Conservation (phyloP, 192 early-diverging fungal species). For the Coemansia sp. region DNA sequence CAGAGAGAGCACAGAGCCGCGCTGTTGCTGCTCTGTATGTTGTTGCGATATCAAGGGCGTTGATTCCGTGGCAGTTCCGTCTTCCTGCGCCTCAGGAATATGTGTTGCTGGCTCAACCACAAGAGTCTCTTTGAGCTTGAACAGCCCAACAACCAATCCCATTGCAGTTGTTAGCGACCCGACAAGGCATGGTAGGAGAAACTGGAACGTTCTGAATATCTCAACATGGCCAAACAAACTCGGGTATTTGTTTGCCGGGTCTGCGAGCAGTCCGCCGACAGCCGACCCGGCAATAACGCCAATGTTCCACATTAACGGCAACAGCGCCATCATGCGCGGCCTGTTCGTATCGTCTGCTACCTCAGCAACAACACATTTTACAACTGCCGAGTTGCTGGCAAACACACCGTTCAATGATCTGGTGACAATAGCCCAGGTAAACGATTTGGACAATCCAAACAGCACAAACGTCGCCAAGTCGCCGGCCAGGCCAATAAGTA, state of each 20-base stretch:
- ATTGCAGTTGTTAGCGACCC: slow-evolving; percentile 59
- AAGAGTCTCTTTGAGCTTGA: slow-evolving; percentile 59
- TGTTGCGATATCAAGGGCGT: slow-evolving; percentile 7
- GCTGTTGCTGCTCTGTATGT: neutral
- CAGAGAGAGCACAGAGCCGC: slow-evolving; percentile 10
- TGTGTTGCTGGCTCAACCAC: neutral
- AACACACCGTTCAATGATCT: slow-evolving; percentile 65
- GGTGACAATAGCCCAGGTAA: slow-evolving; percentile 57
- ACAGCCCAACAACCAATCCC: slow-evolving; percentile 61
- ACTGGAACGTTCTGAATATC: slow-evolving; percentile 68
- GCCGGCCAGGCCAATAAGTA: slow-evolving; percentile 72
- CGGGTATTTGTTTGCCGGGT: slow-evolving; percentile 68
- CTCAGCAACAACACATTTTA: slow-evolving; percentile 80
- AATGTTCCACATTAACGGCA: slow-evolving; percentile 66
- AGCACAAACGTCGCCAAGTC: slow-evolving; percentile 61
- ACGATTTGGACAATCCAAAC: slow-evolving; percentile 68
- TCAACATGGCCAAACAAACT: slow-evolving; percentile 52
- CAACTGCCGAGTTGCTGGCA: slow-evolving; percentile 74
- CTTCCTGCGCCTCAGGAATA: neutral
- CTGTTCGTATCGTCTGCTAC: slow-evolving; percentile 77
- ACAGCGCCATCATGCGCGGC: slow-evolving; percentile 65
- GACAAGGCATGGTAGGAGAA: slow-evolving; percentile 78
- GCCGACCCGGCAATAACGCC: slow-evolving; percentile 64
- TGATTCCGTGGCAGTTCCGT: neutral
- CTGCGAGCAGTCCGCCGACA: slow-evolving; percentile 72